These are phyloP conservation scores for Pezicula rhizophila DNA, from an alignment of 2,329 filamentous ascomycete genomes.

Conservation along the genomic window DNA sequence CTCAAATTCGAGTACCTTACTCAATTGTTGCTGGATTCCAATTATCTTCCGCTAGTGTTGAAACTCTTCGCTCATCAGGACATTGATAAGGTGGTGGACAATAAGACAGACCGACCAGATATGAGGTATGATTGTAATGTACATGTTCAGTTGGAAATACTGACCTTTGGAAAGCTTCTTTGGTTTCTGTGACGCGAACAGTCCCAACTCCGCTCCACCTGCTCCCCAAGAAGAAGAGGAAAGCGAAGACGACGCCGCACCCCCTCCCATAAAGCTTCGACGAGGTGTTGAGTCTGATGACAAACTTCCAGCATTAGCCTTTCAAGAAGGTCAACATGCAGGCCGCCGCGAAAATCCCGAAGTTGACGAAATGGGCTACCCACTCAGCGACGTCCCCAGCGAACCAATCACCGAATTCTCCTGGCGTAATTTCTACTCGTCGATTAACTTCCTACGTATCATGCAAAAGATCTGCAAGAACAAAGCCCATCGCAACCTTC, in stretches of 20 bases:
- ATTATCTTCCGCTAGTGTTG: slow-evolving; percentile 85
- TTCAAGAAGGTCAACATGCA: slow-evolving; percentile 23
- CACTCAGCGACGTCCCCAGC: slow-evolving; percentile 61
- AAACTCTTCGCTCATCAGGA: slow-evolving; percentile 95
- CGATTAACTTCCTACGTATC: slow-evolving; percentile 90
- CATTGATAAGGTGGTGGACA: slow-evolving; percentile 82
- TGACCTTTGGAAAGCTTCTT: slow-evolving; percentile 62
- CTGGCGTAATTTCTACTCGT: slow-evolving; percentile 89
- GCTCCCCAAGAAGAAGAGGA: slow-evolving; percentile 23
- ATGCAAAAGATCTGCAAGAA: slow-evolving; percentile 97
- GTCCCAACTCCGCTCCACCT: slow-evolving; percentile 34
- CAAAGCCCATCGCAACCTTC: slow-evolving; percentile 89
- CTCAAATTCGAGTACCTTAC: slow-evolving; percentile 95
- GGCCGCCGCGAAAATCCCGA: slow-evolving; percentile 36
- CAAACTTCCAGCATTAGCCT: slow-evolving; percentile 24
- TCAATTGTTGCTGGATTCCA: slow-evolving; percentile 87
- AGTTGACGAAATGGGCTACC: slow-evolving; percentile 85
- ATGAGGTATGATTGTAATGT: slow-evolving; percentile 54
- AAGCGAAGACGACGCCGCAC: slow-evolving; percentile 70
- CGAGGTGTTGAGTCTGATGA: slow-evolving; percentile 38
- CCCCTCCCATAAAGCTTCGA: slow-evolving; percentile 70
- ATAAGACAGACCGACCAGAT: slow-evolving; percentile 75
- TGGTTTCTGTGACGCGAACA: slow-evolving; percentile 74
- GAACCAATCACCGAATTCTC: slow-evolving; percentile 85
- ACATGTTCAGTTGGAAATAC: not conserved